Evolutionary conservation across 1,284 basidiomycete genomes (phyloP).

Genomic region (Volvariella surrecta): DNA sequence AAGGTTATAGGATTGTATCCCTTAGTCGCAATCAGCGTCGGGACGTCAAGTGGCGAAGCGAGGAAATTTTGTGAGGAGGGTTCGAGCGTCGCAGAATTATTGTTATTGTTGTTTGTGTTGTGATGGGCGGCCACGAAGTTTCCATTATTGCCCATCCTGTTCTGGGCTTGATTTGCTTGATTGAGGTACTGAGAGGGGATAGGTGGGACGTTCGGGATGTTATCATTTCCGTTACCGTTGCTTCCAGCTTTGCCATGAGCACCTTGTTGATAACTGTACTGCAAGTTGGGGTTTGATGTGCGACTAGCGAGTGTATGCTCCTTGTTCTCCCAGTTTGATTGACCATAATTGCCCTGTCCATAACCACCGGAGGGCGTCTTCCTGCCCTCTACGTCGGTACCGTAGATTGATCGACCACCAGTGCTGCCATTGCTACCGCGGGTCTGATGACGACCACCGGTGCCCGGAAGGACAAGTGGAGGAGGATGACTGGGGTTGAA

Average conservation of each 20-base stretch:
- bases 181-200: conserved; percentile 66
- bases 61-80: conserved; percentile 36
- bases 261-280: conserved; percentile 50
- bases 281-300: conserved; percentile 60
- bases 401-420: conserved; percentile 28
- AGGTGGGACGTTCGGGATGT: conserved; percentile 56
- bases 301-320: conserved; percentile 47
- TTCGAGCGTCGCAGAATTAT: conserved; percentile 21
- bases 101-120: conserved; percentile 16
- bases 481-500: conserved; percentile 52
- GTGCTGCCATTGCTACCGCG: conserved; percentile 26
- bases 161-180: conserved; percentile 40
- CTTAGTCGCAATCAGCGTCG: conserved; percentile 76
- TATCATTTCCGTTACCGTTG: conserved; percentile 22
- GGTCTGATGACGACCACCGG: conserved; percentile 26
- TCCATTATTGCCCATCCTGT: conserved; percentile 12
- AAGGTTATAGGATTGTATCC: conserved; percentile 88
- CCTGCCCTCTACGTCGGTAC: conserved; percentile 55
- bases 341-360: conserved; percentile 11
- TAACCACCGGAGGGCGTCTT: conserved; percentile 33
- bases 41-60: conserved; percentile 73
- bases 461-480: conserved; percentile 26
- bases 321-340: conserved; percentile 46
- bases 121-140: conserved; percentile 14
- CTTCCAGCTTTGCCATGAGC: conserved; percentile 26